phyloP scores from a whole-genome alignment of 2,329 filamentous ascomycete genomes.

The Cercospora sp. region DNA sequence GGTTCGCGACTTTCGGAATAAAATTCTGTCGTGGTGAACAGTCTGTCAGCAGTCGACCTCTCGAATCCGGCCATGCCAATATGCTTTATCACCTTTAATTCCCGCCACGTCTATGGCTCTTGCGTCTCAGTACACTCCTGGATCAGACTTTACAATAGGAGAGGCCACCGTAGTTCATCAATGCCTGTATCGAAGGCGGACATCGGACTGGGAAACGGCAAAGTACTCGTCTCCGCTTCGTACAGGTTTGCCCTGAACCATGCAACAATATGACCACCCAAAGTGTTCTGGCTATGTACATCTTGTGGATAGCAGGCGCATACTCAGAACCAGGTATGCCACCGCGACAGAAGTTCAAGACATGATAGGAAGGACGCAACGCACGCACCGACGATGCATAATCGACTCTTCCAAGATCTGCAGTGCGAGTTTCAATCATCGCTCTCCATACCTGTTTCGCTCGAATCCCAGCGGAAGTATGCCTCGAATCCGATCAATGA shows the following conservation, averaged over 20 bases:
- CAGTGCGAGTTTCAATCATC: too few species aligned
- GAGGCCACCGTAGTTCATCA: not conserved
- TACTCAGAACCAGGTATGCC: not conserved
- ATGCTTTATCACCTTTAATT: not conserved
- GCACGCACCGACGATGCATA: not conserved
- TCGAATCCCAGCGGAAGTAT: not conserved
- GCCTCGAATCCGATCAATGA: not conserved
- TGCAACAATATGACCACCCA: not conserved
- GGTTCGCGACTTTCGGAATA: not conserved
- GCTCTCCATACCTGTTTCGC: not conserved
- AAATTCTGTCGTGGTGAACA: not conserved
- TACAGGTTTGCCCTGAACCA: not conserved
- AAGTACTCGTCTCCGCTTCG: not conserved
- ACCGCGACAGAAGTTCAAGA: not conserved
- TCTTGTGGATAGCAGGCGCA: not conserved
- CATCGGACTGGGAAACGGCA: not conserved
- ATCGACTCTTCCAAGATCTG: not conserved
- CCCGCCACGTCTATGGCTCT: not conserved
- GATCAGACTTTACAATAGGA: not conserved
- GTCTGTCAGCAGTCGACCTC: not conserved
- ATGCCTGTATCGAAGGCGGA: not conserved
- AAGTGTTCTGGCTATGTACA: not conserved
- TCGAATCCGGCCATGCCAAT: not conserved
- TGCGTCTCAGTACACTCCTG: not conserved
- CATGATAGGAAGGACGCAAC: not conserved